Percentiles rank a stretch among this genome's conserved stretches.
phyloP scores from a whole-genome alignment of 2,329 filamentous ascomycete genomes.

The Penicillium psychrosexuale region DNA sequence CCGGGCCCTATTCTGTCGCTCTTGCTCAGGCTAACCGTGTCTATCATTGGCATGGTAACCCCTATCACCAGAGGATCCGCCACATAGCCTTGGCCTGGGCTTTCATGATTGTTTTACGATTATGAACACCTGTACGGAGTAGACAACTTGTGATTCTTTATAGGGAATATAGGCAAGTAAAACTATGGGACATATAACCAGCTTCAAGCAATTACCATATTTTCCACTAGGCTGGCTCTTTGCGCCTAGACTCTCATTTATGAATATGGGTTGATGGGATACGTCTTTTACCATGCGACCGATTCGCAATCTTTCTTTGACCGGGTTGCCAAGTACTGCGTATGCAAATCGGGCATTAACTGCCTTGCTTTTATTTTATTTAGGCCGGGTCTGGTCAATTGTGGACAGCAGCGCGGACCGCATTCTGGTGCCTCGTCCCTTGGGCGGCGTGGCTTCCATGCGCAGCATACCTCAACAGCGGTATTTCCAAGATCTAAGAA shows the following conservation, averaged over 20 bases:
- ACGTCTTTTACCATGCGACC: slow-evolving; percentile 48
- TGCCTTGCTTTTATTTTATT: too few species aligned
- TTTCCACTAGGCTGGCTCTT: slow-evolving; percentile 51
- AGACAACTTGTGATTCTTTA: neutral
- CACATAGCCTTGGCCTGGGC: too few species aligned
- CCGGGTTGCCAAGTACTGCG: slow-evolving; percentile 56
- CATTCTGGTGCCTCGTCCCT: slow-evolving; percentile 72
- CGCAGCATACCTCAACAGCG: slow-evolving; percentile 77
- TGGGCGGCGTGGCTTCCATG: slow-evolving; percentile 86
- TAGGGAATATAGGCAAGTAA: slow-evolving; percentile 11
- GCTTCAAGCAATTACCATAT: slow-evolving; percentile 38
- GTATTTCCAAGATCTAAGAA: slow-evolving; percentile 60
- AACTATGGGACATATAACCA: slow-evolving; percentile 32
- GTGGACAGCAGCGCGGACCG: slow-evolving; percentile 67
- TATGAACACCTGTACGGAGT: neutral
- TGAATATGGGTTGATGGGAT: slow-evolving; percentile 67
- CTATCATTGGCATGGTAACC: slow-evolving; percentile 24
- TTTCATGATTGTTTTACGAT: neutral
- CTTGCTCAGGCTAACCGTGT: slow-evolving; percentile 31
- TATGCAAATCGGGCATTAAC: neutral
- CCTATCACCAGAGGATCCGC: slow-evolving; percentile 20
- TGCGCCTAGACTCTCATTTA: slow-evolving; percentile 55
- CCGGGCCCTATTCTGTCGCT: slow-evolving; percentile 30
- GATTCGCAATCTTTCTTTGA: slow-evolving; percentile 44
- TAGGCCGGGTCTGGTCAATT: slow-evolving; percentile 53